Evolutionary conservation across 306 rosid genomes (phyloP).

Genomic region (Benincasa hispida): DNA sequence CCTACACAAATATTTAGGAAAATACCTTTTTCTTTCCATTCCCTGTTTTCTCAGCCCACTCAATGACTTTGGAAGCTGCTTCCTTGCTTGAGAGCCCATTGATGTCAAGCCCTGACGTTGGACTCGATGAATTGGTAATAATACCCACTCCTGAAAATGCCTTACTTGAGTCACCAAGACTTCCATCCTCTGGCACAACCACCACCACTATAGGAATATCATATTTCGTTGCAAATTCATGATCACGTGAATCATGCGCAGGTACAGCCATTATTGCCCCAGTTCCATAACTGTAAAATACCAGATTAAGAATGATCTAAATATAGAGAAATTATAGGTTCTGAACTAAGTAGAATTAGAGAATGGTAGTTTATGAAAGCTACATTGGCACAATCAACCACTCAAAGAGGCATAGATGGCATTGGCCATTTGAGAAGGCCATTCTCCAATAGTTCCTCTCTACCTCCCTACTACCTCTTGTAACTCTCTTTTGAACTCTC

Average conservation of each 20-base stretch:
- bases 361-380: not conserved
- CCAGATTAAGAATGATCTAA: not conserved
- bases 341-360: not conserved
- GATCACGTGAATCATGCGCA: constrained; percentile 86
- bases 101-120: constrained; percentile 50
- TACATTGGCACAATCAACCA: not conserved
- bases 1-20: constrained; percentile 6
- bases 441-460: not conserved
- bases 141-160: constrained; percentile 72
- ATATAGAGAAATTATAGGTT: constrained; percentile 2
- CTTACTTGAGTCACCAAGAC: constrained; percentile 30
- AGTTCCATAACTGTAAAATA: constrained; percentile 74
- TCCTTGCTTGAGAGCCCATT: constrained; percentile 69
- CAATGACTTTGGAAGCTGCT: constrained; percentile 60
- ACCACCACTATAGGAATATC: constrained; percentile 56
- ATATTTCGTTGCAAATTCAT: constrained; percentile 72
- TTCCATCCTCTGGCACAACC: constrained; percentile 50
- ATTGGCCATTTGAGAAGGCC: not conserved
- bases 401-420: not conserved
- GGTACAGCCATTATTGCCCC: constrained; percentile 99
- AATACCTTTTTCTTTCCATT: constrained; percentile 80
- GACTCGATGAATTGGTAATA: constrained; percentile 51
- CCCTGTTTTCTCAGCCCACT: constrained; percentile 80
- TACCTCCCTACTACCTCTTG: not conserved
- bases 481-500: not conserved